Evolutionary conservation across 192 early-diverging fungal genomes (phyloP).

Genomic region (Coemansia sp.): DNA sequence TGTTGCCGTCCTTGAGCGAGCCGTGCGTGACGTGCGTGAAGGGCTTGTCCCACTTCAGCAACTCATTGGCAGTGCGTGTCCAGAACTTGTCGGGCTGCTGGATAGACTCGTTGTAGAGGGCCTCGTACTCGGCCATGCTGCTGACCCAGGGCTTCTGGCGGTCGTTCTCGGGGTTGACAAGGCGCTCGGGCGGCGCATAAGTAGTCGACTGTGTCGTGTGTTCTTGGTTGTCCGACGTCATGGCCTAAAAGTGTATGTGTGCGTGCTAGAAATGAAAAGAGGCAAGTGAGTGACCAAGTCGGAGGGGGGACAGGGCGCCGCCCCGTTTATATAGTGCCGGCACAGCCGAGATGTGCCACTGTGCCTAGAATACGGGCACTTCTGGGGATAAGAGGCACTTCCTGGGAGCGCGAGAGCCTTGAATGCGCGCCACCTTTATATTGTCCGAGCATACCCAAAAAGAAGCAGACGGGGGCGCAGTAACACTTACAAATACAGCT

Average conservation of each 20-base stretch:
- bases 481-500: background rate
- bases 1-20: constrained; percentile 77
- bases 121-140: constrained; percentile 75
- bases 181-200: constrained; percentile 61
- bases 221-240: constrained; percentile 38
- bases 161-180: constrained; percentile 52
- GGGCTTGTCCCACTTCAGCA: constrained; percentile 77
- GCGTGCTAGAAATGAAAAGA: background rate
- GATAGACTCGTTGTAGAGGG: constrained; percentile 76
- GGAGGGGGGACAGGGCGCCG: background rate
- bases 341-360: too few relatives aligned
- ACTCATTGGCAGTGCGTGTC: constrained; percentile 75
- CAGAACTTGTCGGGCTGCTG: constrained; percentile 79
- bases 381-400: background rate
- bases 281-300: background rate
- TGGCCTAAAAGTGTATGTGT: constrained; percentile 3
- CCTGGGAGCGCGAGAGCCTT: background rate
- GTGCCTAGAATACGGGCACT: background rate
- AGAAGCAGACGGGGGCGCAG: background rate
- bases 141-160: constrained; percentile 65
- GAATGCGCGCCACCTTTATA: background rate
- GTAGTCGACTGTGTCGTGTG: constrained; percentile 16
- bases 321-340: background rate
- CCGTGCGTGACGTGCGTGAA: constrained; percentile 72
- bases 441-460: background rate